These are phyloP conservation scores for Hibiscus tridactylites DNA, from an alignment of 345 rosid species.

Conservation along the genomic window DNA sequence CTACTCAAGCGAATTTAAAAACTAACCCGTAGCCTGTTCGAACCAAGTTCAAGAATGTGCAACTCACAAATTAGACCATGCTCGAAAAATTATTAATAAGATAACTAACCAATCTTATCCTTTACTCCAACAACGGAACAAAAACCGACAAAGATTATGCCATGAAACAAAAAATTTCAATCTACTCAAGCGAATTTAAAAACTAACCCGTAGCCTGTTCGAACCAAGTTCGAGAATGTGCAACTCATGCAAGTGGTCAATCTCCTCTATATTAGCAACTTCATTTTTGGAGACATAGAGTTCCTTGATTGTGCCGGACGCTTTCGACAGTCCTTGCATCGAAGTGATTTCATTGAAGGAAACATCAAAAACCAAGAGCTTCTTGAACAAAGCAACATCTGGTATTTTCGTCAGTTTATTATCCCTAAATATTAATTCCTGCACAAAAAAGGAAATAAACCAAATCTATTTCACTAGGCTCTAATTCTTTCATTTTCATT, in stretches of 20 bases:
- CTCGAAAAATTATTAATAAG: not conserved
- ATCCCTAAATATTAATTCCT: conserved; percentile 88
- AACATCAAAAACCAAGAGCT: conserved; percentile 71
- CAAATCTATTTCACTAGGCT: not conserved
- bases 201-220: conserved; percentile 68
- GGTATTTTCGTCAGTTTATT: conserved; percentile 75
- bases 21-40: conserved; percentile 75
- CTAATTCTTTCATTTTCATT: not conserved
- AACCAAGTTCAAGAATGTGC: conserved; percentile 91
- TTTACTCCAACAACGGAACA: not conserved
- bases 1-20: not conserved
- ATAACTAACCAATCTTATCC: not conserved
- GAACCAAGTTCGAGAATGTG: conserved; percentile 95
- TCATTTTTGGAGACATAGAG: conserved; percentile 91
- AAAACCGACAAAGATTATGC: not conserved
- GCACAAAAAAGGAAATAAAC: conserved; percentile 1
- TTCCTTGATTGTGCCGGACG: conserved; percentile 61
- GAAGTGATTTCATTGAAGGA: conserved; percentile 86
- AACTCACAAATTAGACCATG: conserved; percentile 25
- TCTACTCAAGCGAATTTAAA: not conserved
- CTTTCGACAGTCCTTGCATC: conserved; percentile 56
- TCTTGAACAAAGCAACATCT: conserved; percentile 59
- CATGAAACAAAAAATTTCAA: not conserved
- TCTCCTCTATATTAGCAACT: conserved; percentile 80
- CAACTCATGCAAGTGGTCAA: conserved; percentile 62